Evolutionary conservation across 2,329 filamentous ascomycete genomes (phyloP).

Genomic region (Pseudogymnoascus sp.): DNA sequence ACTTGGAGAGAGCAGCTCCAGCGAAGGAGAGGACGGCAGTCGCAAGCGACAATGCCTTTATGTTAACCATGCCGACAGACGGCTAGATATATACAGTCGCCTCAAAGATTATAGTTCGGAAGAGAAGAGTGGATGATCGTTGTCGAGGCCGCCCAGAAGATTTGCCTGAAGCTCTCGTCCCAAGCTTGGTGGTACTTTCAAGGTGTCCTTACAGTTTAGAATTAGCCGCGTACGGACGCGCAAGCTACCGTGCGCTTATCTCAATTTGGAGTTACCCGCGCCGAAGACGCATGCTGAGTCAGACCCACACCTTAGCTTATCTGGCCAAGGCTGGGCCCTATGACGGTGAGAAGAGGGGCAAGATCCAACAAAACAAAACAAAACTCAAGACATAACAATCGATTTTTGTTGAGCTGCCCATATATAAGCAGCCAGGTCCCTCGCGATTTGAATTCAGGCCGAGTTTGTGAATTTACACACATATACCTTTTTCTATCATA

Average conservation of each 20-base stretch:
- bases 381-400: slow-evolving; percentile 5
- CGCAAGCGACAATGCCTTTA: slow-evolving; percentile 37
- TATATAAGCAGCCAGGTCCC: slow-evolving; percentile 1
- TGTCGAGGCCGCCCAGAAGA: slow-evolving; percentile 6
- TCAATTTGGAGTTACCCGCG: slow-evolving; percentile 1
- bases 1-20: slow-evolving; percentile 24
- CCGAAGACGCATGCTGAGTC: neutral
- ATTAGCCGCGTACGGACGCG: slow-evolving; percentile 6
- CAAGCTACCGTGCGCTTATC: slow-evolving; percentile 8
- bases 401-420: slow-evolving; percentile 2
- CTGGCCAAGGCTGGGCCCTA: slow-evolving; percentile 2
- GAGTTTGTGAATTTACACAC: neutral
- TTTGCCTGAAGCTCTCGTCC: slow-evolving; percentile 9
- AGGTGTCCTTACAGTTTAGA: slow-evolving; percentile 10
- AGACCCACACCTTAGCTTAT: slow-evolving; percentile 8
- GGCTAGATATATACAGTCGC: slow-evolving; percentile 6
- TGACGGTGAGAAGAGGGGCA: slow-evolving; percentile 6
- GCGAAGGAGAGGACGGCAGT: slow-evolving; percentile 51
- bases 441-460: neutral
- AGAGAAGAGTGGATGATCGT: slow-evolving; percentile 5
- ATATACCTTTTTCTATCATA: neutral
- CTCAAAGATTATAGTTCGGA: neutral
- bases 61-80: slow-evolving; percentile 19
- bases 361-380: slow-evolving; percentile 8
- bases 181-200: slow-evolving; percentile 10